Evolutionary conservation across 768 basidiomycete species (phyloP).

Genomic region (Tephrocybe sp.): DNA sequence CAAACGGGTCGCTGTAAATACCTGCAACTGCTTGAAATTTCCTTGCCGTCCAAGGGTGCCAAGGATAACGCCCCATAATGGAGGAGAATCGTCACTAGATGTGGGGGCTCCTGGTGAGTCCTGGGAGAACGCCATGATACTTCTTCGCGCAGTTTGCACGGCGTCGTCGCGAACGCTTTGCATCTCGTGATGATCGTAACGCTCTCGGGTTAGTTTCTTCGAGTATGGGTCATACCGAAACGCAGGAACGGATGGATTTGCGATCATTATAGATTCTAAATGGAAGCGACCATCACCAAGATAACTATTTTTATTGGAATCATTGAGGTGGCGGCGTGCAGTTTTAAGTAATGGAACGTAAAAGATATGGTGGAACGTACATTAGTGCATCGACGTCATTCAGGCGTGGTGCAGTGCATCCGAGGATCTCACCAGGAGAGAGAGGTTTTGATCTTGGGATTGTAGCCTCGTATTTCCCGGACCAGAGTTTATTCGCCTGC

Average conservation of each 20-base stretch:
- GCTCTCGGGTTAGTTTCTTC: slow-evolving; percentile 92
- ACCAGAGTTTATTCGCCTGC: slow-evolving; percentile 37
- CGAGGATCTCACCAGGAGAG: slow-evolving; percentile 94
- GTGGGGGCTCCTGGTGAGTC: slow-evolving; percentile 7
- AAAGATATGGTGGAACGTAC: slow-evolving; percentile 44
- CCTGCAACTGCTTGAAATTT: slow-evolving; percentile 85
- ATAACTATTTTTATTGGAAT: slow-evolving; percentile 56
- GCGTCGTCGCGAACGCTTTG: slow-evolving; percentile 69
- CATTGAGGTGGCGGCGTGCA: not conserved
- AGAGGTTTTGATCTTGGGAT: slow-evolving; percentile 91
- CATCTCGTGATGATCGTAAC: slow-evolving; percentile 92
- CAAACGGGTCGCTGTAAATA: slow-evolving; percentile 18
- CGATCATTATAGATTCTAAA: slow-evolving; percentile 98
- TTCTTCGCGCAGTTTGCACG: slow-evolving; percentile 70
- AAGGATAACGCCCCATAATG: slow-evolving; percentile 89
- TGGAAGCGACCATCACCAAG: slow-evolving; percentile 98
- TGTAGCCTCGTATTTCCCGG: slow-evolving; percentile 67
- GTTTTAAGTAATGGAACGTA: not conserved
- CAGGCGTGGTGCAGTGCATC: slow-evolving; percentile 91
- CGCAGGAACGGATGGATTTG: slow-evolving; percentile 92
- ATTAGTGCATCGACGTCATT: slow-evolving; percentile 83
- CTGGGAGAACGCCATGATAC: slow-evolving; percentile 40
- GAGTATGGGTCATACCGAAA: slow-evolving; percentile 99
- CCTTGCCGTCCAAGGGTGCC: slow-evolving; percentile 96
- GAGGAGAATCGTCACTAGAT: slow-evolving; percentile 13